Conservation (phyloP, 108 stramenopile species). For the Seminavis robusta region DNA sequence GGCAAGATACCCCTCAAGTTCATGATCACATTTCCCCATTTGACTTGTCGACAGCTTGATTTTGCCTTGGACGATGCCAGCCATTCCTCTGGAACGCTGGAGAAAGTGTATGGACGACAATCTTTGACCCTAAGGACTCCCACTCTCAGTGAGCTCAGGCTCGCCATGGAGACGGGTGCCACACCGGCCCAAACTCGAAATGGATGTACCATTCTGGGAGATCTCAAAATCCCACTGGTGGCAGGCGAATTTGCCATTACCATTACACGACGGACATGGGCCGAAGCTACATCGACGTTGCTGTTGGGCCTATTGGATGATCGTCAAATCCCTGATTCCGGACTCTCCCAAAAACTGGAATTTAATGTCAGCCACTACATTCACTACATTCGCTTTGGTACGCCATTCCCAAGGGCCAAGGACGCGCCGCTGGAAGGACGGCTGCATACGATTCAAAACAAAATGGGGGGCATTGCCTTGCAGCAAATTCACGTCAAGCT, state of each 20-base stretch:
- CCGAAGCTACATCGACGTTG: conserved; percentile 3
- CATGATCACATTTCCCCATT: conserved; percentile 73
- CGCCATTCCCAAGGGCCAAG: conserved; percentile 42
- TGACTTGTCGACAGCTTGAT: conserved; percentile 55
- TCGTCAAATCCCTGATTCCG: background rate
- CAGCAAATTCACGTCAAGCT: conserved; percentile 63
- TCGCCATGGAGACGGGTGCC: too few species aligned
- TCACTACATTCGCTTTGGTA: conserved; percentile 74
- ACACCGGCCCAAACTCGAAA: conserved; percentile 24
- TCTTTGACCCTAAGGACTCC: conserved; percentile 3
- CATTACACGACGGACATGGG: conserved; percentile 33
- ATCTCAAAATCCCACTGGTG: conserved; percentile 32
- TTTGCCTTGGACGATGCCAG: conserved; percentile 52
- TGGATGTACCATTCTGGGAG: conserved; percentile 45
- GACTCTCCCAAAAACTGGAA: too few species aligned
- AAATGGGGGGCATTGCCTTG: conserved; percentile 61
- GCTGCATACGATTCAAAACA: conserved; percentile 59
- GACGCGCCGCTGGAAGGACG: conserved; percentile 53
- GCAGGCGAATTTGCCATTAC: conserved; percentile 35
- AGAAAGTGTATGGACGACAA: conserved; percentile 6
- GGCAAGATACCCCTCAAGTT: conserved; percentile 42
- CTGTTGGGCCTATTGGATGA: background rate
- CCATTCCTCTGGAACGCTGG: background rate
- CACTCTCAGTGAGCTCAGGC: conserved; percentile 1
- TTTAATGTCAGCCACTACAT: conserved; percentile 66